Base-by-base conservation (phyloP, 1,284 basidiomycete species). In the Cryptococcus hybrid region DNA sequence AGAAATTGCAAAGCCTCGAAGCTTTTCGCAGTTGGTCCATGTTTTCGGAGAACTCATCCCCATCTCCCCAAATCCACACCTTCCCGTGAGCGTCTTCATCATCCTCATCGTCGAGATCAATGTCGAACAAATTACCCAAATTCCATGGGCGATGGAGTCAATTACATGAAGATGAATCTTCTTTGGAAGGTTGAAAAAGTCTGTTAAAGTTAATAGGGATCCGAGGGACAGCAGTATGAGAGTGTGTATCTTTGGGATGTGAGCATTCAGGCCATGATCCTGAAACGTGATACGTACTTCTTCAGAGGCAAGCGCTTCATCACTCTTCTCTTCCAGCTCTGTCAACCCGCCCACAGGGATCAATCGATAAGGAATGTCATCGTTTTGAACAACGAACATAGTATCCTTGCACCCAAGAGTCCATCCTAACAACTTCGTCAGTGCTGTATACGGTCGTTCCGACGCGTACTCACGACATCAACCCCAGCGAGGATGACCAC, bases 201-300 rank as follows among this genome's bases (percentile, higher is more conserved):
- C 65, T 1, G 90, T 84, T 6, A 99, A 82, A 62, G 95, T 90
- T 39, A 93, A 83, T 52, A 95, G 85, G 1, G 88, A 87, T 45
- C 96, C 96, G 77, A 99, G 89, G 66, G 97, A 97, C 51, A 99
- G 78, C 47, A 99, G 83, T 52, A 99, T 86, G 50, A 99, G 83
- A 0, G 92, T 92, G 68, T 92, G 90, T 30, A 99, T 82, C 90
- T 98, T 74, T 46, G 11, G 11, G 47, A 43, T 52, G 35, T 55
- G n/a, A 56, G 53, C 13, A 54, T 45, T 50, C 37, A 47, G 15
- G 15, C 43, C 39, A 2, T n/a, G 5, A 34, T 39, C 37, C 9
- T n/a, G 24, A 11, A 40, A 51, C 51, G 51, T 5, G 42, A 40
- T n/a, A 74, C 82, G 64, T 66, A 92, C 90, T 80, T 92, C 89